phyloP scores from a whole-genome alignment of 2,329 filamentous ascomycete genomes.

The Paecilomyces sp. region DNA sequence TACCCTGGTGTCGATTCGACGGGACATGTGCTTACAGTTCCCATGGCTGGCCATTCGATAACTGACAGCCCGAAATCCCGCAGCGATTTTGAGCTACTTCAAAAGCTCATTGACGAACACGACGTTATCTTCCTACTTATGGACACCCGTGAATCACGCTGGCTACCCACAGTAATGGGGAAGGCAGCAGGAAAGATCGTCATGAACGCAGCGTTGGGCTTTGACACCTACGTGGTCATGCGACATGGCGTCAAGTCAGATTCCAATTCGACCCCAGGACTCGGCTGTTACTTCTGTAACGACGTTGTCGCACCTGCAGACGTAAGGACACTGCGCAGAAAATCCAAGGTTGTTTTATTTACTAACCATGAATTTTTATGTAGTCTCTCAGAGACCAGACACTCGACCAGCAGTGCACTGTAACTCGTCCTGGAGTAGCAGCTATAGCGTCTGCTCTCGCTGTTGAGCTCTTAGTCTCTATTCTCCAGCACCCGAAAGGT shows the following conservation, averaged over 20 bases:
- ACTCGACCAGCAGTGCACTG: constrained; percentile 95
- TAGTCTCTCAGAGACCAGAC: constrained; percentile 92
- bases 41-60: constrained; percentile 91
- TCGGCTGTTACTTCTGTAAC: constrained; percentile 98
- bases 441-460: constrained; percentile 85
- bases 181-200: constrained; percentile 91
- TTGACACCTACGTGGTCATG: constrained; percentile 97
- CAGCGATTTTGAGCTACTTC: constrained; percentile 67
- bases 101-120: constrained; percentile 70
- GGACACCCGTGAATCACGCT: constrained; percentile 90
- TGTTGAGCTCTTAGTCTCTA: constrained; percentile 80
- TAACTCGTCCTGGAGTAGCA: constrained; percentile 86
- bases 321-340: constrained; percentile 49
- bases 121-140: constrained; percentile 95
- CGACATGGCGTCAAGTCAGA: constrained; percentile 68
- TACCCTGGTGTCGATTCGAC: constrained; percentile 82
- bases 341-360: constrained; percentile 4
- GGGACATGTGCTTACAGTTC: constrained; percentile 77
- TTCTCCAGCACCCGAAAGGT: constrained; percentile 72
- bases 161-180: constrained; percentile 93
- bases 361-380: constrained; percentile 5
- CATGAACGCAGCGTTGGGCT: constrained; percentile 91
- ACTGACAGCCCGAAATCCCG: constrained; percentile 63
- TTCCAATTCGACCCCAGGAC: constrained; percentile 53
- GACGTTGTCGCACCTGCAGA: constrained; percentile 92